Conservation (phyloP, 1,284 basidiomycete species). For the Cystobasidium pallidum region DNA sequence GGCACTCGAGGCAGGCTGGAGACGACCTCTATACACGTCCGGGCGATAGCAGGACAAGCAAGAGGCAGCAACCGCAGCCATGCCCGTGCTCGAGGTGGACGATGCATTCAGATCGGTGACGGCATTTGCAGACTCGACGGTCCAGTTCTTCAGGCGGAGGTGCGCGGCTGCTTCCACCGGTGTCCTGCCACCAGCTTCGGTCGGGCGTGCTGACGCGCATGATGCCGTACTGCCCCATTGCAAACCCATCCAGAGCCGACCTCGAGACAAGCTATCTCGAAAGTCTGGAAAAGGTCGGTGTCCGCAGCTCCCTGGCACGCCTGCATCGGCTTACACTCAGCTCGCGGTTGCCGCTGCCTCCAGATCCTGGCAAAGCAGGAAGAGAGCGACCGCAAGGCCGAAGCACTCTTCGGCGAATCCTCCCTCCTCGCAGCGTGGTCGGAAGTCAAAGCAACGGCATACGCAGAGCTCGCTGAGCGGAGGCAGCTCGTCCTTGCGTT, state of each 20-base stretch:
- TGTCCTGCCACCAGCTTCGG: not conserved
- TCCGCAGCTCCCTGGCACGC: not conserved
- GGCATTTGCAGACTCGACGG: conserved; percentile 31
- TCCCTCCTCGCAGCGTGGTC: conserved; percentile 28
- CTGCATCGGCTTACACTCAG: not conserved
- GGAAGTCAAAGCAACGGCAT: conserved; percentile 27
- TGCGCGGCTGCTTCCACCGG: not conserved
- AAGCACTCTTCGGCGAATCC: conserved; percentile 28
- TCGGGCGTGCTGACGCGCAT: not conserved
- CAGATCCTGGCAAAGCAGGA: conserved; percentile 43
- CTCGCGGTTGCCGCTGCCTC: not conserved
- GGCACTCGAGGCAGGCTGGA: not conserved
- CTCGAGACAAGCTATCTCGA: conserved; percentile 36
- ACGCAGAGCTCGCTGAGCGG: conserved; percentile 38
- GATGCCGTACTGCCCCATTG: not conserved
- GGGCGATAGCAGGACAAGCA: not conserved
- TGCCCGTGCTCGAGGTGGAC: conserved; percentile 32
- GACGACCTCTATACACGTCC: not conserved
- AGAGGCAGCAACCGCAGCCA: not conserved
- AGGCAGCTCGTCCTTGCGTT: conserved; percentile 23
- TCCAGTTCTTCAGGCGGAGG: conserved; percentile 40
- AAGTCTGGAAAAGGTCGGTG: conserved; percentile 35
- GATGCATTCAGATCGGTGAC: conserved; percentile 40
- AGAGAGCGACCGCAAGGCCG: conserved; percentile 36
- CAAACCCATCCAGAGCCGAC: conserved; percentile 29